Conservation (phyloP, 345 rosid species). For the Mallotus nudiflorus region DNA sequence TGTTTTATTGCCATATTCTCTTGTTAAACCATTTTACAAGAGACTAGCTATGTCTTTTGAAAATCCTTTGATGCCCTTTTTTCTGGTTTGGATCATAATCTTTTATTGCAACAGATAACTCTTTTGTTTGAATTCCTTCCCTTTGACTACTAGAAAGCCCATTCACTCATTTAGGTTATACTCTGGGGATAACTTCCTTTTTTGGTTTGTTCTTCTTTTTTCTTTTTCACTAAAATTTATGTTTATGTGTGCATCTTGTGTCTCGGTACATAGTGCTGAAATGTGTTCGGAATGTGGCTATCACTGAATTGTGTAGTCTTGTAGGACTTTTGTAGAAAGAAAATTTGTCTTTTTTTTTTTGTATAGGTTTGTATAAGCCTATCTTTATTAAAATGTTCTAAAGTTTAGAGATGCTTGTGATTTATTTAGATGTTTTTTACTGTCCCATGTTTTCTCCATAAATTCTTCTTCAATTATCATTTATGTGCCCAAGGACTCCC, state of each 20-base stretch:
- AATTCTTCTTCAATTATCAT: constrained; percentile 13
- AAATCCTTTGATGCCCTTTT: neutral
- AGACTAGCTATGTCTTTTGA: neutral
- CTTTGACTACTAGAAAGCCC: neutral
- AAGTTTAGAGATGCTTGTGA: constrained; percentile 11
- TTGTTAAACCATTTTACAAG: neutral
- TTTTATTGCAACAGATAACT: neutral
- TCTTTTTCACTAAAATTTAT: neutral
- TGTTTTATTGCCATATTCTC: neutral
- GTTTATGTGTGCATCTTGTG: neutral
- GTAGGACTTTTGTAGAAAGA: neutral
- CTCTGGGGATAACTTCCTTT: neutral
- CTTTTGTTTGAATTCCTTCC: neutral
- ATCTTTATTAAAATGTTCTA: neutral
- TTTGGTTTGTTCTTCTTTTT: neutral
- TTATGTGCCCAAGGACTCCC: constrained; percentile 14
- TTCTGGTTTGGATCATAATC: neutral
- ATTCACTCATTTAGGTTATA: neutral
- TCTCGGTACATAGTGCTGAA: neutral
- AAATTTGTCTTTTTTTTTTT: neutral
- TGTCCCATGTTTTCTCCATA: neutral
- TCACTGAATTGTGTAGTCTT: neutral
- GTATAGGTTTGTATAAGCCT: neutral
- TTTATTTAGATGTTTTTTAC: constrained; percentile 18
- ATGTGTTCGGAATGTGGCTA: neutral